Evolutionary conservation across 192 early-diverging fungal species (phyloP), one percentile per base, ranked within the genome.

Genomic region (Umbelopsis vinacea): DNA sequence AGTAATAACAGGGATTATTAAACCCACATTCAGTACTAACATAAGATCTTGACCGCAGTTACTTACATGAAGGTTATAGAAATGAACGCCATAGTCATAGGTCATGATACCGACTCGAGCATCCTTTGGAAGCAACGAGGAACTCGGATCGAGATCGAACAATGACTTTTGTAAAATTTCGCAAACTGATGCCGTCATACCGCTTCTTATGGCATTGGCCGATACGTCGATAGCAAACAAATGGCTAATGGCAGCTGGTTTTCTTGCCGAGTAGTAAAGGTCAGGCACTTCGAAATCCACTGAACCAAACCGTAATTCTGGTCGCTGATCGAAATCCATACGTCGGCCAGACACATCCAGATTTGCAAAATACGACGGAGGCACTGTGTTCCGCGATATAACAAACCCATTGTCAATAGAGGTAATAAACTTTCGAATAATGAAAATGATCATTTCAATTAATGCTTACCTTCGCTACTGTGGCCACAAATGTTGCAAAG

Each of bases 221-320:
- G 94, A 94, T 26, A 99, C 96, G 80, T 99, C 97, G 55, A 99
- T 93, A 15, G 93, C 96, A 90, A 99, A 96, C 33, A 99, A 85
- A 79, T 94, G 95, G 2, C 89, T 86, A 3, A 90, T 81, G 4
- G 97, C 91, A 53, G 76, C 73, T 0, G 97, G 91, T 1, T 85
- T 69, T 52, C 91, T 88, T 15, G 85, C 78, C 70, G 80, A 89
- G 74, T 81, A 85, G 74, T 94, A 94, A 60, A 91, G 89, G 69
- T 85, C 48, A 43, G 92, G 88, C 1, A 94, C 97, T 3, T 89
- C 86, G 83, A 96, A 99, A 78, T 99, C 97, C 22, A 97, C 89
- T 0, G 93, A 87, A n/a, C 97, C 97, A 69, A 89, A 90, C 33
- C 88, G 81, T 47, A 99, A 87, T 81, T 99, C 97, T 2, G 97